phyloP scores from a whole-genome alignment of 805 yeast genomes.

The Hanseniaspora opuntiae region DNA sequence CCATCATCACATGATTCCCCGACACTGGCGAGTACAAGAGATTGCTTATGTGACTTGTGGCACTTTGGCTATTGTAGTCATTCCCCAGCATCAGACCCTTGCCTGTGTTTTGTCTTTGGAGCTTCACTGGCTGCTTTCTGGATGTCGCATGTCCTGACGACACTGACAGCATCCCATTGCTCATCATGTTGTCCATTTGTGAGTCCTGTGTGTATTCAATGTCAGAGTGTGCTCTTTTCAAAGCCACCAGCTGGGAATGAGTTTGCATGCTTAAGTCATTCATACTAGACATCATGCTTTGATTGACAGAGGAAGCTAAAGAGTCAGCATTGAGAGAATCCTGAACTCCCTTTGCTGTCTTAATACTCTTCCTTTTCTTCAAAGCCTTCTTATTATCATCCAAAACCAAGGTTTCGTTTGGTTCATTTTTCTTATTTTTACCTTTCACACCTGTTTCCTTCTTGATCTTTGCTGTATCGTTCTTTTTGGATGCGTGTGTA shows the following conservation, averaged over 20 bases:
- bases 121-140: constrained; percentile 7
- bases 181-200: not conserved
- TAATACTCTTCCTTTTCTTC: not conserved
- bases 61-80: not conserved
- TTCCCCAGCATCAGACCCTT: not conserved
- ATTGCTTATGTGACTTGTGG: not conserved
- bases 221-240: constrained; percentile 1
- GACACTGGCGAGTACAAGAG: not conserved
- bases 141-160: not conserved
- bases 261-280: not conserved
- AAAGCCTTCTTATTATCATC: not conserved
- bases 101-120: constrained; percentile 7
- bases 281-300: not conserved
- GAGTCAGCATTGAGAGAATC: too few species aligned
- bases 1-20: not conserved
- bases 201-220: not conserved
- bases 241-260: not conserved
- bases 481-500: constrained; percentile 46
- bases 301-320: not conserved
- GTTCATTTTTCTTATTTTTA: not conserved
- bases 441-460: not conserved
- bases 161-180: not conserved
- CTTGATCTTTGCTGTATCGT: constrained; percentile 22
- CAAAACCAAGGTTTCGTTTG: not conserved
- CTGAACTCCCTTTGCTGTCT: not conserved